Evolutionary conservation across 306 rosid genomes (phyloP).

Genomic region (Lathyrus aphaca): DNA sequence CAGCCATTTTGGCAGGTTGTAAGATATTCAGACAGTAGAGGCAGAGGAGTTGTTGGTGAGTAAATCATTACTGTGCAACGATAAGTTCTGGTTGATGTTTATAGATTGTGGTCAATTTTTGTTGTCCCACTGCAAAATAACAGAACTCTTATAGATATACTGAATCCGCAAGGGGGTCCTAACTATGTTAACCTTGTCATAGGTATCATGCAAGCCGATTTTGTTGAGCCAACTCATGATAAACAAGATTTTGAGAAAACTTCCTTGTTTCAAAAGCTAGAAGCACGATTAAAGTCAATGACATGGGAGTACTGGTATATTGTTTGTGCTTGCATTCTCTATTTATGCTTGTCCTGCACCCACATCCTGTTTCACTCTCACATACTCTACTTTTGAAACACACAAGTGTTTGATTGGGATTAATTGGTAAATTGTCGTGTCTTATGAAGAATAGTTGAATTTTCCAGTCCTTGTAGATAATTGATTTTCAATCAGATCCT

Average conservation of each 20-base stretch:
- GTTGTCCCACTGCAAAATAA: not conserved
- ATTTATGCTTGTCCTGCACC: constrained; percentile 10
- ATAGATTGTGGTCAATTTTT: not conserved
- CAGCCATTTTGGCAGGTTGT: constrained; percentile 97
- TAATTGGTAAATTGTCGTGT: constrained; percentile 15
- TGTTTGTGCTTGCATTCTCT: constrained; percentile 34
- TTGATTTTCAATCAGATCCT: not conserved
- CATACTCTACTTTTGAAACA: constrained; percentile 14
- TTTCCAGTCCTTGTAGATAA: not conserved
- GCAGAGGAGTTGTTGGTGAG: constrained; percentile 94
- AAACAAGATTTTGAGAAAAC: constrained; percentile 98
- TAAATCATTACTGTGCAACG: constrained; percentile 19
- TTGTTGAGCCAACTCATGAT: constrained; percentile 85
- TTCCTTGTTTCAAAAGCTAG: constrained; percentile 85
- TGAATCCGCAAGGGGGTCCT: constrained; percentile 15
- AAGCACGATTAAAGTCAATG: constrained; percentile 82
- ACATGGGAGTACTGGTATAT: constrained; percentile 86
- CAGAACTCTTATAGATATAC: constrained; percentile 1
- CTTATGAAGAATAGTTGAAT: not conserved
- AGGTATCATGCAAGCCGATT: constrained; percentile 91
- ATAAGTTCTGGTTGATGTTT: constrained; percentile 13
- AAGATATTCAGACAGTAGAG: constrained; percentile 60
- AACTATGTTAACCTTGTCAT: constrained; percentile 37
- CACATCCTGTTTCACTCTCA: not conserved
- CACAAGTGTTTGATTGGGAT: constrained; percentile 19